Percentiles rank a stretch among this genome's conserved stretches.
Conservation (phyloP, 1,284 basidiomycete genomes). For the Moesziomyces globuligerus region DNA sequence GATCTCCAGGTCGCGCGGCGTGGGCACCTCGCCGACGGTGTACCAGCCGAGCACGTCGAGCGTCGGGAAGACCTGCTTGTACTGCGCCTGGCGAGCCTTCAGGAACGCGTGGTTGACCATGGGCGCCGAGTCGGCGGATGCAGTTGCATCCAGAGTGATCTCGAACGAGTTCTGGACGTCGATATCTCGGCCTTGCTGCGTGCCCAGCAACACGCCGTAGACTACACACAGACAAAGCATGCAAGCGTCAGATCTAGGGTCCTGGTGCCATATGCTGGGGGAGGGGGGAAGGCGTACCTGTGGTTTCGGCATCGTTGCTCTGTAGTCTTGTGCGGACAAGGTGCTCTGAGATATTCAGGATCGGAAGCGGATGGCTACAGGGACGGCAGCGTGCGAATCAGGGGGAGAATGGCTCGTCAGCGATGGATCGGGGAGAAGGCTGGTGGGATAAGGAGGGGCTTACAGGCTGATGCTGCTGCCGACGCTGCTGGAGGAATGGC, state of each 20-base stretch:
- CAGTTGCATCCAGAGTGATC: constrained; percentile 72
- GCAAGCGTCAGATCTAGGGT: background rate
- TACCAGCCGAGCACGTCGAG: constrained; percentile 98
- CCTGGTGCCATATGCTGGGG: too few species aligned
- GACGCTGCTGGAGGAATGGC: constrained; percentile 21
- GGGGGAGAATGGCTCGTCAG: background rate
- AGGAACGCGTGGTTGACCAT: constrained; percentile 72
- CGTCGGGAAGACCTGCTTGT: constrained; percentile 97
- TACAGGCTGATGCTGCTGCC: constrained; percentile 47
- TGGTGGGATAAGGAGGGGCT: background rate
- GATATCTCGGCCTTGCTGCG: constrained; percentile 89
- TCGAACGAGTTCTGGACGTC: constrained; percentile 98
- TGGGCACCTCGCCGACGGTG: constrained; percentile 79
- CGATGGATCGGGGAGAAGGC: too few species aligned
- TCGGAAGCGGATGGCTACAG: constrained; percentile 95
- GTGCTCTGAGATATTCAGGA: constrained; percentile 96
- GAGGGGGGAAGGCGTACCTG: constrained; percentile 1
- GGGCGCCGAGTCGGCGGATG: constrained; percentile 2
- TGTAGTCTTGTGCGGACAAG: constrained; percentile 84
- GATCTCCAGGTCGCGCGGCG: constrained; percentile 78
- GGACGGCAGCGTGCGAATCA: too few species aligned
- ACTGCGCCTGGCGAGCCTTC: constrained; percentile 84
- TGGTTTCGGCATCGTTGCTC: constrained; percentile 17
- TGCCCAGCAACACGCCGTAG: constrained; percentile 91
- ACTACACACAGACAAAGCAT: constrained; percentile 69